A percentile compares a stretch with the other conserved stretches of the same genome.
Evolutionary conservation across 768 basidiomycete genomes (phyloP).

Genomic region (Amyloporia xantha): DNA sequence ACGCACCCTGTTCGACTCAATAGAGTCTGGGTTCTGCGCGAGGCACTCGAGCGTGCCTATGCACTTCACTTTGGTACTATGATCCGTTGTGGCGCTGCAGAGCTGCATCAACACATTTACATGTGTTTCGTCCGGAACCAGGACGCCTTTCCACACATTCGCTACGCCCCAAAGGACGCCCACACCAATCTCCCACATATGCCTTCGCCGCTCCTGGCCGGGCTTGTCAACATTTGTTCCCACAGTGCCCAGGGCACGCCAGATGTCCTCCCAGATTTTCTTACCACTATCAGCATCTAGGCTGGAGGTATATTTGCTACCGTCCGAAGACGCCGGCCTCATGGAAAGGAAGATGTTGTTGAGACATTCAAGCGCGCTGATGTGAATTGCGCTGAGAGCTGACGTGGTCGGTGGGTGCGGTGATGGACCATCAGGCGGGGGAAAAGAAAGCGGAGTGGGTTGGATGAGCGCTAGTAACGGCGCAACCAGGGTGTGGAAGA

Average conservation of each 20-base stretch:
- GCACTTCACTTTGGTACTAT: constrained; percentile 60
- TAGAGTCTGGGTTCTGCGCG: constrained; percentile 57
- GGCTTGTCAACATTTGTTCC: constrained; percentile 49
- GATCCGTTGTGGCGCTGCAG: constrained; percentile 48
- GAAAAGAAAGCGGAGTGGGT: constrained; percentile 78
- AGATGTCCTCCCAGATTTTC: constrained; percentile 58
- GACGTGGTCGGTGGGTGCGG: constrained; percentile 87
- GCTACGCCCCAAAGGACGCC: constrained; percentile 90
- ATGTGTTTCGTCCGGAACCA: constrained; percentile 60
- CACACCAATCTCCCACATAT: constrained; percentile 73
- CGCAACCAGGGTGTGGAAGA: constrained; percentile 53
- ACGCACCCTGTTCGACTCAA: constrained; percentile 60
- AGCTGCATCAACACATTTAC: constrained; percentile 60
- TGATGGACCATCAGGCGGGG: constrained; percentile 61
- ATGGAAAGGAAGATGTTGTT: constrained; percentile 80
- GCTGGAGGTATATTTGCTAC: constrained; percentile 13
- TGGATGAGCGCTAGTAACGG: constrained; percentile 65
- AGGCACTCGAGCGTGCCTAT: constrained; percentile 84
- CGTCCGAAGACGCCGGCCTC: constrained; percentile 43
- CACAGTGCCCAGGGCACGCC: constrained; percentile 52
- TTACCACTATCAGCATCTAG: constrained; percentile 32
- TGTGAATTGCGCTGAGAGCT: constrained; percentile 74
- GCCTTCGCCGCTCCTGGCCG: constrained; percentile 62
- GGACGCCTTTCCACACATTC: constrained; percentile 58
- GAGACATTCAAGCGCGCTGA: constrained; percentile 81